A percentile compares a stretch with the other conserved stretches of the same genome.
Conservation (phyloP, 2,329 filamentous ascomycete species). For the Trichoderma koningiopsis region DNA sequence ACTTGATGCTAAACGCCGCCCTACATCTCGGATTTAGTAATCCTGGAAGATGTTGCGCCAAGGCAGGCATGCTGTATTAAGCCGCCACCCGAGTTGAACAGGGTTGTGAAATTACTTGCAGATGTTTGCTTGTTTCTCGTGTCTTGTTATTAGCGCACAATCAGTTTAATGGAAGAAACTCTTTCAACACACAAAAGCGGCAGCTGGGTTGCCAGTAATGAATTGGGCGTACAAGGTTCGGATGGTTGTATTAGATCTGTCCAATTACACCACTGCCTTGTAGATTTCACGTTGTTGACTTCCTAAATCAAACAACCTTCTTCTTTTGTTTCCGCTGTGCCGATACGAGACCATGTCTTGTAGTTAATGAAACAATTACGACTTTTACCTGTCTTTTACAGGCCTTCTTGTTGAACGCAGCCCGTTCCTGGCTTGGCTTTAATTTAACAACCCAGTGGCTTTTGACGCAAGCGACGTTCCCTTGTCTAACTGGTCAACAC, state of each 20-base stretch:
- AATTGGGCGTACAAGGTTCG: accelerated
- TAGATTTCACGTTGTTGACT: not conserved
- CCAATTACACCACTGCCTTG: not conserved
- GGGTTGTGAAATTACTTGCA: not conserved
- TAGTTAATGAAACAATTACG: too few relatives aligned
- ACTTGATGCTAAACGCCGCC: too few relatives aligned
- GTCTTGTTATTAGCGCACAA: not conserved
- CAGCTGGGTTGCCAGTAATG: not conserved
- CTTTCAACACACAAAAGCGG: not conserved
- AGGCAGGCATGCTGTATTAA: not conserved
- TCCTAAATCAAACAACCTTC: not conserved
- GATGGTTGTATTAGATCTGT: not conserved
- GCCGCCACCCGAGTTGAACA: slow-evolving; percentile 5
- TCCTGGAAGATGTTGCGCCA: not conserved
- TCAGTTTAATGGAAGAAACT: not conserved
- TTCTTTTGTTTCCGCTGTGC: not conserved
- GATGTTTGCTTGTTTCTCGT: not conserved
- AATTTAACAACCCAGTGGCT: not conserved
- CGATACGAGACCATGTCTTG: not conserved
- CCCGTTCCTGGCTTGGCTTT: not conserved
- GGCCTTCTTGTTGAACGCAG: not conserved
- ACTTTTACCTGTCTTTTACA: not conserved
- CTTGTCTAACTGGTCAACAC: not conserved
- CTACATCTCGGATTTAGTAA: not conserved
- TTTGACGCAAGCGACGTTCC: not conserved